A percentile compares a stretch with the other conserved stretches of the same genome.
phyloP scores from a whole-genome alignment of 2,329 filamentous ascomycete species.

The Sphaerulina musiva region DNA sequence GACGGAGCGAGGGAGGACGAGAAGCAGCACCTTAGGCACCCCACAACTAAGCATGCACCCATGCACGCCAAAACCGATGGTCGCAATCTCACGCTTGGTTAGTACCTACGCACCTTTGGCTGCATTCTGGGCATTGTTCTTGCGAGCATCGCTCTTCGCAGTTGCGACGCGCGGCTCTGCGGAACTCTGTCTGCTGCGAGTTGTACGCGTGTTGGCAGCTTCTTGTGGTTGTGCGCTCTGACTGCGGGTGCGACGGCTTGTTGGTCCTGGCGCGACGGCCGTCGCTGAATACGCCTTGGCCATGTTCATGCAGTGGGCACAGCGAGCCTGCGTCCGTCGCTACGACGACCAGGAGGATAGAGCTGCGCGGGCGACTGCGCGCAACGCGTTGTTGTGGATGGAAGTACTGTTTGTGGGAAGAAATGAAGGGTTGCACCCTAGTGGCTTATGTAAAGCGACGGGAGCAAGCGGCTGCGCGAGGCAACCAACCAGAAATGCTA shows the following conservation, averaged over 20 bases:
- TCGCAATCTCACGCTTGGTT: background rate
- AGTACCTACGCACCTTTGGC: background rate
- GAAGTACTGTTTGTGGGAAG: no score
- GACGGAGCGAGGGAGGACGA: background rate
- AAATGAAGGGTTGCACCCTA: no score
- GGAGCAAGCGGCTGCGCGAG: no score
- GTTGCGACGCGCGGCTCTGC: background rate
- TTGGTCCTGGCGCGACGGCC: slow-evolving; percentile 4
- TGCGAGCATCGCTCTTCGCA: background rate
- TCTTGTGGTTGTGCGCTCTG: slow-evolving; percentile 11
- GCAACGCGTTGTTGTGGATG: no score
- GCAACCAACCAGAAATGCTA: no score
- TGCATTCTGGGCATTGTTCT: background rate
- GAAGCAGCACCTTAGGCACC: no score
- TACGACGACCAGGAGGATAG: background rate
- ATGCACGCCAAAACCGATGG: background rate
- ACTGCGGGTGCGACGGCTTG: slow-evolving; percentile 10
- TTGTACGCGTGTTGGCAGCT: background rate
- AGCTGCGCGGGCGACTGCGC: no score
- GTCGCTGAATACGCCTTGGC: slow-evolving; percentile 9
- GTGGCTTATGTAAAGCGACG: no score
- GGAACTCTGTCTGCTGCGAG: background rate
- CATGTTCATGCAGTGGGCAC: background rate
- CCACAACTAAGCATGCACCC: background rate
- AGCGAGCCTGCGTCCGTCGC: background rate